Evolutionary conservation across 108 stramenopile genomes (phyloP), one percentile per base, ranked within the genome.

Genomic region (Cyclotella distinguenda): DNA sequence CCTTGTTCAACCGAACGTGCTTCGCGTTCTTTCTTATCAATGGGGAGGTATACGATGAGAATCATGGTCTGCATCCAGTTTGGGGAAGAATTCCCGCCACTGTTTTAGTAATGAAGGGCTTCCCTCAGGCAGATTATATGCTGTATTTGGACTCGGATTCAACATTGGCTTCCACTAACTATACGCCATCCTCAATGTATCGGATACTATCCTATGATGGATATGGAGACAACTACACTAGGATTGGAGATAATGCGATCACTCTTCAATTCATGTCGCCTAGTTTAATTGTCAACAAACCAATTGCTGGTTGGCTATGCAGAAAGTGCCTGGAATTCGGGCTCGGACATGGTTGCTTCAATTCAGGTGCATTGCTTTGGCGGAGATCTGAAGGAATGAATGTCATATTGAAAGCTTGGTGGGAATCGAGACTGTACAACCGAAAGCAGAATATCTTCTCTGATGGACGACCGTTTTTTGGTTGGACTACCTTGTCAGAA

Each of bases 331-430:
- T 62, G 51, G 10, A 46, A 19, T 72, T 64, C 46, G 53, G 38
- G 49, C 51, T 72, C 4, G 70, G 52, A 15, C 70, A 72, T 46
- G 70, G 70, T 25, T 72, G 70, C 28, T 72, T 72, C 62, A 72
- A 72, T 51, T 26, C 70, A 15, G 70, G 70, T 6, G 70, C 43
- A 15, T 52, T 72, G n/a, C 27, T 72, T 18, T 72, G 70, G 70
- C 61, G 46, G 10, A 35, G 70, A 64, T 51, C 61, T 10, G n/a
- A 32, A 13, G 40, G 38, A 21, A 36, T 50, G 30, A 33, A 64
- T 25, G 13, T 32, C 11, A 25, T 72, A 2, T 22, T 72, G 12
- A 15, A 63, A 64, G 10, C 47, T 16, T 72, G 70, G 70, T 72
- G 70, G 70, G 52, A 43, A 43, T 63, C 70, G 6, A n/a, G 70